phyloP scores from a whole-genome alignment of 805 yeast species.

The Wickerhamomyces hampshirensis region DNA sequence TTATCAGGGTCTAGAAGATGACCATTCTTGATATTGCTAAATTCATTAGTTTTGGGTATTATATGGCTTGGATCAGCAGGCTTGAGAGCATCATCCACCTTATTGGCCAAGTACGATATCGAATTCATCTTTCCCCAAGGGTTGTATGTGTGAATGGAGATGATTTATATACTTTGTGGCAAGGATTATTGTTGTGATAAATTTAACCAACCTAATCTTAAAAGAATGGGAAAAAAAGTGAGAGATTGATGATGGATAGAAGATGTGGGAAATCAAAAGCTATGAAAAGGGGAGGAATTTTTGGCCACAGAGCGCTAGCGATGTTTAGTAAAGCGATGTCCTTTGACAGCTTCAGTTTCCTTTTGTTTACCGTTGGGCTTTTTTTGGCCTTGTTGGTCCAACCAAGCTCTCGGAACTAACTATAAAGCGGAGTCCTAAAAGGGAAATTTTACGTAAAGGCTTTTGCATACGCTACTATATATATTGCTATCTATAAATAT shows the following conservation, averaged over 20 bases:
- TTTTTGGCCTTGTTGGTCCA: neutral
- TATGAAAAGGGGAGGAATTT: neutral
- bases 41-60: slow-evolving; percentile 13
- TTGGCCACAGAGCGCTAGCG: no score
- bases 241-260: neutral
- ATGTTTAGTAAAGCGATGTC: no score
- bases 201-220: no score
- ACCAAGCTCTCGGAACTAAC: neutral
- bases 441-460: no score
- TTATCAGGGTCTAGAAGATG: neutral
- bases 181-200: no score
- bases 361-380: neutral
- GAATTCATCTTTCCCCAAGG: slow-evolving; percentile 28
- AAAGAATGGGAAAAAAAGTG: no score
- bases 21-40: no score
- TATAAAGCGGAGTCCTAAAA: no score
- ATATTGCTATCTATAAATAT: no score
- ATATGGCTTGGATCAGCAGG: slow-evolving; percentile 8
- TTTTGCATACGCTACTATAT: no score
- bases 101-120: slow-evolving; percentile 23
- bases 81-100: slow-evolving; percentile 20
- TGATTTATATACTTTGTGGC: neutral
- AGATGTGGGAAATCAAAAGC: neutral
- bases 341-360: neutral
- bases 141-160: no score